Evolutionary conservation across 495 filamentous ascomycete species (phyloP).

Genomic region (Tricharina praecox): DNA sequence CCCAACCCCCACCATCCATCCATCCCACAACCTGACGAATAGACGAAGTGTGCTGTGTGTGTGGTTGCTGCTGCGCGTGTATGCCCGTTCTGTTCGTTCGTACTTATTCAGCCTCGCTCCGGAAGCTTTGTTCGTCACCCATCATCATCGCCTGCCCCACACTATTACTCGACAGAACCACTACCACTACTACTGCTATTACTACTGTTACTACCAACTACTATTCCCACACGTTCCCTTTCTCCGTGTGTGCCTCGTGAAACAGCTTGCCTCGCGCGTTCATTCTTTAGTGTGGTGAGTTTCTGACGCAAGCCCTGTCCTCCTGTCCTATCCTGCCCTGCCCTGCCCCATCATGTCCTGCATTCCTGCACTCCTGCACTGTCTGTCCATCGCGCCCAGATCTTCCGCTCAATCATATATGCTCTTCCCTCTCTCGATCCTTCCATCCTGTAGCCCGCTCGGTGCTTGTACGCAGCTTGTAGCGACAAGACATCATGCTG

Average conservation of each 20-base stretch:
- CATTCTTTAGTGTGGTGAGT: conserved; percentile 6
- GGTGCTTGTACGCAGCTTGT: conserved; percentile 10
- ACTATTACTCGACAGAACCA: too few species aligned
- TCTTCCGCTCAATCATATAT: neutral
- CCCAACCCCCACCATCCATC: neutral
- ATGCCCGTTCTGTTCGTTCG: too few species aligned
- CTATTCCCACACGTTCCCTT: neutral
- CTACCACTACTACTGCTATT: too few species aligned
- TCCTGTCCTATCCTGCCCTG: too few species aligned
- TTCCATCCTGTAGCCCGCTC: neutral
- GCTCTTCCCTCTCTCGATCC: neutral
- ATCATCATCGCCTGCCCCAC: neutral
- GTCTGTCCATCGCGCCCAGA: neutral
- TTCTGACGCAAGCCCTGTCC: neutral
- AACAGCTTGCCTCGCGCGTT: conserved; percentile 2
- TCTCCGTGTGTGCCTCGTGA: conserved; percentile 5
- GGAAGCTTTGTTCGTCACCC: neutral
- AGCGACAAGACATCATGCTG: conserved; percentile 16
- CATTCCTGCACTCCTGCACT: too few species aligned
- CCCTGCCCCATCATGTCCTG: neutral
- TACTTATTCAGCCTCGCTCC: neutral
- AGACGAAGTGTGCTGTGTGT: neutral
- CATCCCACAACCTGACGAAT: neutral
- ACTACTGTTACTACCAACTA: too few species aligned
- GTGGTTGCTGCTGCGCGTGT: neutral